Evolutionary conservation across 495 filamentous ascomycete species (phyloP), one percentile per base, ranked within the genome.

Genomic region (Parachaetomium inaequale): DNA sequence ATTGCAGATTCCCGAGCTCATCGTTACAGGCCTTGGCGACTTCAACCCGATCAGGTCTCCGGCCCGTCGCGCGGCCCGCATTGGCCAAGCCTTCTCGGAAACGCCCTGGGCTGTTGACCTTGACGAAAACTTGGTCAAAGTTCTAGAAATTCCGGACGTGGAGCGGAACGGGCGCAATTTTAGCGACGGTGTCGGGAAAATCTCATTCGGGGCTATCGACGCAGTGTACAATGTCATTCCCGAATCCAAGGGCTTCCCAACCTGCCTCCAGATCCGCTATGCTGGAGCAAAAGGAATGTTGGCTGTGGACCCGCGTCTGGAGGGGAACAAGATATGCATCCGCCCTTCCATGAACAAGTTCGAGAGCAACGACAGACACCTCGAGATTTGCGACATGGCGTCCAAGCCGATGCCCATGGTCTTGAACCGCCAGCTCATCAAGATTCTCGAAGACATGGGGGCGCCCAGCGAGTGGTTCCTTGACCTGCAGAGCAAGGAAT

Each of bases 81-180:
- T 94, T 38, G 91, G 91, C 1, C 91, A 94, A 66, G 86, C 88
- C 0, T 94, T 94, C 55, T 89, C 90, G 0, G 88, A 94, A 60
- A 94, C 91, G 0, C 79, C 86, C 0, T 76, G 83, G 28, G 64
- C 79, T 0, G 66, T 90, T 1, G 65, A 75, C 4, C 62, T 78
- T 6, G 38, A 75, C 19, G 71, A 74, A 1, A 46, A 73, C n/a
- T 36, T 58, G 14, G 75, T 81, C 10, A 45, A 51, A 0, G 64
- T 78, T 7, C 42, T 69, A 49, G 15, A 56, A 31, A 81, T 85
- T 0, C 62, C 57, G 0, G 87, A 83, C 51, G 71, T 81, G 0
- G 61, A 70, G 42, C 66, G 68, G 17, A 70, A 72, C 43, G 74
- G 58, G 8, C 75, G 87, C n/a, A 78, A 83, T 0, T 93, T 93